Evolutionary conservation across 495 filamentous ascomycete genomes (phyloP).

Genomic region (Talaromyces thailandensis): DNA sequence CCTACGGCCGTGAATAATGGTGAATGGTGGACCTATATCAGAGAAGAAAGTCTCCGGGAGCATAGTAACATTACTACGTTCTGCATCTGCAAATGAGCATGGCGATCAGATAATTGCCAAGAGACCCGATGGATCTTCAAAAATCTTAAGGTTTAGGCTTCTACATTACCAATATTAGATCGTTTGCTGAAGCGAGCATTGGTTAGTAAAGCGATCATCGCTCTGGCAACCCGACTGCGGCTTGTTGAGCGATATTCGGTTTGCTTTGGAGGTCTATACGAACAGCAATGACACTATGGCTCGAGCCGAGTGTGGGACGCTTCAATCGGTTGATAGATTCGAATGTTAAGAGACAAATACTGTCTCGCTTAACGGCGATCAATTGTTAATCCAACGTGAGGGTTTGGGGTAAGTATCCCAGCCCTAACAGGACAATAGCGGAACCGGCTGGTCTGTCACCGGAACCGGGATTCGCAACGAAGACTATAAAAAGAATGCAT

Average conservation of each 20-base stretch:
- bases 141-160: background rate
- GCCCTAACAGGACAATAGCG: background rate
- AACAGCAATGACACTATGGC: background rate
- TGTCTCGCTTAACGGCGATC: background rate
- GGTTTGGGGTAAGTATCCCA: background rate
- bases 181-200: too few species aligned
- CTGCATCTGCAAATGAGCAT: too few species aligned
- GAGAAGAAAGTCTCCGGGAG: too few species aligned
- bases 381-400: background rate
- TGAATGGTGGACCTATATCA: background rate
- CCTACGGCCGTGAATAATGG: background rate
- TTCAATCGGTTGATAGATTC: too few species aligned
- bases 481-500: background rate
- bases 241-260: background rate
- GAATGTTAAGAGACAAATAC: background rate
- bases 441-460: background rate
- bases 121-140: background rate
- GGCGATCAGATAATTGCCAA: background rate
- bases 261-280: background rate
- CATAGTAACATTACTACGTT: background rate
- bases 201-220: background rate
- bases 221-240: background rate
- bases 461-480: background rate
- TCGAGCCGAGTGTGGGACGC: background rate
- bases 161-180: constrained; percentile 1